Conservation (phyloP, 1,284 basidiomycete species). For the Schizophyllum amplum region DNA sequence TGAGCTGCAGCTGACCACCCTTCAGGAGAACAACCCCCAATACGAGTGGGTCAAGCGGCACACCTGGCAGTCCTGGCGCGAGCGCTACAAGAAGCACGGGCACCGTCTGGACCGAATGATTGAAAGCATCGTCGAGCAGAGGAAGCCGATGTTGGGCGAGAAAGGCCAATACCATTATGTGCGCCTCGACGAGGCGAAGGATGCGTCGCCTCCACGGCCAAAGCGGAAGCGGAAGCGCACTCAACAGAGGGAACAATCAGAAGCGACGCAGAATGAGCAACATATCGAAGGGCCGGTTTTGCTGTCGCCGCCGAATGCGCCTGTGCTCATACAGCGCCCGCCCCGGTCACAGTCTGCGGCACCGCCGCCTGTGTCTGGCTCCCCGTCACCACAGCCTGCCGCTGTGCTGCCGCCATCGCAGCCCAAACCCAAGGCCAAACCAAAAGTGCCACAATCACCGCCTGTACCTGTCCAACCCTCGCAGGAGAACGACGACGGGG, state of each 20-base stretch:
- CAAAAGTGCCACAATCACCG: too few species aligned
- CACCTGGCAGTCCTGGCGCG: constrained; percentile 82
- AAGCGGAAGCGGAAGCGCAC: constrained; percentile 22
- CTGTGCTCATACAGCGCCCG: not conserved
- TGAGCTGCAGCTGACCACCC: constrained; percentile 1
- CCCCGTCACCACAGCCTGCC: not conserved
- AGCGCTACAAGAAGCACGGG: constrained; percentile 76
- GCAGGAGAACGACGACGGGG: constrained; percentile 39
- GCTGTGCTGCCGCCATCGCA: not conserved
- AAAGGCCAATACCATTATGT: constrained; percentile 75
- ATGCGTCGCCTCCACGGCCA: constrained; percentile 46
- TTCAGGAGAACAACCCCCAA: constrained; percentile 52
- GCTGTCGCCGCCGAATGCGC: not conserved
- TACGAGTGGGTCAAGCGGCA: constrained; percentile 74
- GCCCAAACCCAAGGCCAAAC: too few species aligned
- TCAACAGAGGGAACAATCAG: constrained; percentile 18
- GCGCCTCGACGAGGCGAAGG: constrained; percentile 57
- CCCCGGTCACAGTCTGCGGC: not conserved
- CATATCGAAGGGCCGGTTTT: constrained; percentile 6
- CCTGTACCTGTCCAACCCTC: constrained; percentile 4
- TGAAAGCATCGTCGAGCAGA: constrained; percentile 54
- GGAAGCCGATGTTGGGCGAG: constrained; percentile 55
- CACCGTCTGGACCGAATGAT: constrained; percentile 57
- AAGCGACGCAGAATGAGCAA: constrained; percentile 15
- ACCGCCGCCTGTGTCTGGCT: not conserved